Evolutionary conservation across 2,329 filamentous ascomycete species (phyloP).

Genomic region (Cadophora malorum): DNA sequence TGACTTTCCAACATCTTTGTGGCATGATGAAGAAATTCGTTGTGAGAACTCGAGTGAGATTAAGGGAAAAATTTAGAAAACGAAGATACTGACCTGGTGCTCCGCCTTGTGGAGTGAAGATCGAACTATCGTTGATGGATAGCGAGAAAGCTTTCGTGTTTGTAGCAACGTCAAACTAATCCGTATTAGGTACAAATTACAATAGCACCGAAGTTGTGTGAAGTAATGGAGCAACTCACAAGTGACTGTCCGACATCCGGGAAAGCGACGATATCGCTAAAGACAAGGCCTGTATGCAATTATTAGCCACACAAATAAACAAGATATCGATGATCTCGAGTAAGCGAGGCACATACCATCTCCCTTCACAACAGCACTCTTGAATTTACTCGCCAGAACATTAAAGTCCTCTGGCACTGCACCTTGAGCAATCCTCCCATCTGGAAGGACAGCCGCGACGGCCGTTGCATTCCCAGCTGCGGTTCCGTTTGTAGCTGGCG

Average conservation of each 20-base stretch:
- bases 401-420: slow-evolving; percentile 36
- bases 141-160: slow-evolving; percentile 30
- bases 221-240: neutral
- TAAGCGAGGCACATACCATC: slow-evolving; percentile 28
- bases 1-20: too few relatives aligned
- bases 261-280: slow-evolving; percentile 20
- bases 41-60: too few relatives aligned
- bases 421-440: slow-evolving; percentile 28
- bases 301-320: neutral
- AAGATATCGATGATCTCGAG: neutral
- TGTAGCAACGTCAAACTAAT: slow-evolving; percentile 29
- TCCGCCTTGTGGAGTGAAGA: slow-evolving; percentile 56
- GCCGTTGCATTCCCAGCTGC: neutral
- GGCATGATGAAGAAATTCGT: too few relatives aligned
- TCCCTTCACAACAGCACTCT: slow-evolving; percentile 41
- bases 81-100: slow-evolving; percentile 42
- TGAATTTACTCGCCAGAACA: slow-evolving; percentile 36
- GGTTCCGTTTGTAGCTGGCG: neutral
- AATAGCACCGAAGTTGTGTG: too few relatives aligned
- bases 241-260: slow-evolving; percentile 9
- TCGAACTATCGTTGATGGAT: slow-evolving; percentile 62
- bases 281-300: slow-evolving; percentile 6
- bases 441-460: neutral
- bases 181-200: too few relatives aligned
- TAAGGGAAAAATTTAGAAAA: too few relatives aligned